These are phyloP conservation scores for Apiospora koreana DNA, from an alignment of 2,329 filamentous ascomycete genomes.

Conservation along the genomic window DNA sequence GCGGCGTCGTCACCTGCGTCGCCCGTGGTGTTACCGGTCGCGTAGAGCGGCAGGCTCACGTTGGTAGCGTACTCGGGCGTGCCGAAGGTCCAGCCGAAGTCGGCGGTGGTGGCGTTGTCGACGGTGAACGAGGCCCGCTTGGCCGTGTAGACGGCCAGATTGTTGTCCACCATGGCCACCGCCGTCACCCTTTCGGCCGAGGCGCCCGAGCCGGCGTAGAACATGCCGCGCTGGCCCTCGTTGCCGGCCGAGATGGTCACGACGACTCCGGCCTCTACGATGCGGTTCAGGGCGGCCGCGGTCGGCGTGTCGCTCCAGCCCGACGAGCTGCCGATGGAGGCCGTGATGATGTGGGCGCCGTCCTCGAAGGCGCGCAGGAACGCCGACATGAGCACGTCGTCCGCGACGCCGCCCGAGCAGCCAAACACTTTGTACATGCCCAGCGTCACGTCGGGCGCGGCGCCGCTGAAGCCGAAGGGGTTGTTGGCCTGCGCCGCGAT, in stretches of 20 bases:
- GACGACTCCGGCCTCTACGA: conserved; percentile 54
- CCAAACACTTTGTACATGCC: conserved; percentile 57
- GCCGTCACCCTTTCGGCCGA: conserved; percentile 48
- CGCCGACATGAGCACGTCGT: conserved; percentile 60
- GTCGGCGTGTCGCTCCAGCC: conserved; percentile 56
- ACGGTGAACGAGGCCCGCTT: conserved; percentile 25
- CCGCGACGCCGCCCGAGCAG: conserved; percentile 49
- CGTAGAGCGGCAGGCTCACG: conserved; percentile 47
- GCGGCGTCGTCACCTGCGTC: conserved; percentile 46
- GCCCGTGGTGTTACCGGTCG: conserved; percentile 21
- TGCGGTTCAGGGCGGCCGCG: conserved; percentile 51
- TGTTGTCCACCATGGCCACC: conserved; percentile 53
- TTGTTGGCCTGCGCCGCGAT: conserved; percentile 57
- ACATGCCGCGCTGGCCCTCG: conserved; percentile 45
- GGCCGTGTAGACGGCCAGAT: conserved; percentile 41
- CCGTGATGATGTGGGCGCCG: conserved; percentile 58
- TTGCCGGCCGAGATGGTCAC: conserved; percentile 57
- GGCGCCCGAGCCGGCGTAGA: conserved; percentile 51
- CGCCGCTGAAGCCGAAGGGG: conserved; percentile 56
- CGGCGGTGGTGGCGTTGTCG: background rate
- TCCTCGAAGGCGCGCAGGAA: conserved; percentile 62
- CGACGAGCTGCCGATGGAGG: conserved; percentile 51
- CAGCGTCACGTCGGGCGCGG: conserved; percentile 52
- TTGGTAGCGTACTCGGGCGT: conserved; percentile 46
- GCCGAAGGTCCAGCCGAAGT: conserved; percentile 47